Conservation (phyloP, 345 rosid species). For the Psidium friedrichsthalianum region DNA sequence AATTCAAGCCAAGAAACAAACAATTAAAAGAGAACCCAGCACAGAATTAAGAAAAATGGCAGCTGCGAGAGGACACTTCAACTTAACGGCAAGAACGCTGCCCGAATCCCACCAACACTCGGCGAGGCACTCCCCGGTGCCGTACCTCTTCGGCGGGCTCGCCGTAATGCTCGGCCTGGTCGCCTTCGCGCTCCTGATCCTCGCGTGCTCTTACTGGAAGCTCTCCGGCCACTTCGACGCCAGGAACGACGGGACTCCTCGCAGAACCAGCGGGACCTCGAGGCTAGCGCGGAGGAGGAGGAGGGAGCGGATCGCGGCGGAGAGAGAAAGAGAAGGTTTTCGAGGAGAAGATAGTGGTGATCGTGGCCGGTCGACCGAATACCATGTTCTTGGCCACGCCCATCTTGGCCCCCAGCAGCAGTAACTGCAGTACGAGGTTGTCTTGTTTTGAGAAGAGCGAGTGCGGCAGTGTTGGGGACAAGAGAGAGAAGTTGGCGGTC, state of each 20-base stretch:
- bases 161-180: slow-evolving; percentile 93
- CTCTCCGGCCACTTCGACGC: slow-evolving; percentile 59
- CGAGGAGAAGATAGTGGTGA: slow-evolving; percentile 73
- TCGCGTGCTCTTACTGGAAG: slow-evolving; percentile 93
- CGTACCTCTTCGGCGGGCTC: slow-evolving; percentile 83
- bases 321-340: slow-evolving; percentile 2
- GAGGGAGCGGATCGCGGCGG: slow-evolving; percentile 2
- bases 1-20: neutral
- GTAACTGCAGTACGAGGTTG: slow-evolving; percentile 14
- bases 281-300: slow-evolving; percentile 40
- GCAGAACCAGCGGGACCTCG: slow-evolving; percentile 48
- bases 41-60: slow-evolving; percentile 1
- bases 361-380: slow-evolving; percentile 76
- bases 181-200: slow-evolving; percentile 78
- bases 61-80: slow-evolving; percentile 36
- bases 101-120: slow-evolving; percentile 26
- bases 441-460: neutral
- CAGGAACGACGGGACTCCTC: slow-evolving; percentile 2
- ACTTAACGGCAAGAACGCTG: slow-evolving; percentile 9
- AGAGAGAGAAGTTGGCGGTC: neutral
- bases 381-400: slow-evolving; percentile 80
- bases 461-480: slow-evolving; percentile 6
- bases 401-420: slow-evolving; percentile 15
- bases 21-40: neutral
- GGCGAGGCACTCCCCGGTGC: slow-evolving; percentile 93